phyloP scores from a whole-genome alignment of 179 eudicot genomes.

The Beta macrorhiza region DNA sequence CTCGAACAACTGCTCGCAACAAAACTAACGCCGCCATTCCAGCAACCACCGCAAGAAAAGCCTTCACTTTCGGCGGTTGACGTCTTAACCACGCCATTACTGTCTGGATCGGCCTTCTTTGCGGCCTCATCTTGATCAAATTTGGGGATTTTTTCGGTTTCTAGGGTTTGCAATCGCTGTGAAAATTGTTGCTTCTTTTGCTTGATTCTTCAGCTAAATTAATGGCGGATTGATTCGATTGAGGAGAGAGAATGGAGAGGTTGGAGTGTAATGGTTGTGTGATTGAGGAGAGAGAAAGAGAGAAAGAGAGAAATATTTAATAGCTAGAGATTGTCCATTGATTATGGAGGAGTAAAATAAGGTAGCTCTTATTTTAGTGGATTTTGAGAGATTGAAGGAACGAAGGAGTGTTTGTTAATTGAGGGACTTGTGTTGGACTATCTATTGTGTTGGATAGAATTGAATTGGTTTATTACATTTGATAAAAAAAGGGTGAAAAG shows the following conservation, averaged over 20 bases:
- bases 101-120: constrained; percentile 52
- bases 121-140: constrained; percentile 32
- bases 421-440: constrained; percentile 13
- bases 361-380: neutral
- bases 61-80: constrained; percentile 77
- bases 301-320: neutral
- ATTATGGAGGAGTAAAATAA: neutral
- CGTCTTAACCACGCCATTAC: constrained; percentile 54
- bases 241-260: neutral
- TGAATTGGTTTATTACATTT: neutral
- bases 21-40: constrained; percentile 63
- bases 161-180: neutral
- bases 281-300: no score
- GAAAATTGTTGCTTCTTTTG: neutral
- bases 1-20: constrained; percentile 56
- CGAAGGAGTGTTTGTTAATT: neutral
- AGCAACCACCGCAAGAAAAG: constrained; percentile 59
- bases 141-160: neutral
- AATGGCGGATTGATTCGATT: neutral
- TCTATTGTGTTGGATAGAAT: neutral
- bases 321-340: constrained; percentile 11
- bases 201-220: neutral
- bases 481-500: neutral
- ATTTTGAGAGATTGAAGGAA: constrained; percentile 11
- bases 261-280: neutral